These are phyloP conservation scores for Tricholoma sp. DNA, from an alignment of 768 basidiomycete genomes.

Conservation along the genomic window DNA sequence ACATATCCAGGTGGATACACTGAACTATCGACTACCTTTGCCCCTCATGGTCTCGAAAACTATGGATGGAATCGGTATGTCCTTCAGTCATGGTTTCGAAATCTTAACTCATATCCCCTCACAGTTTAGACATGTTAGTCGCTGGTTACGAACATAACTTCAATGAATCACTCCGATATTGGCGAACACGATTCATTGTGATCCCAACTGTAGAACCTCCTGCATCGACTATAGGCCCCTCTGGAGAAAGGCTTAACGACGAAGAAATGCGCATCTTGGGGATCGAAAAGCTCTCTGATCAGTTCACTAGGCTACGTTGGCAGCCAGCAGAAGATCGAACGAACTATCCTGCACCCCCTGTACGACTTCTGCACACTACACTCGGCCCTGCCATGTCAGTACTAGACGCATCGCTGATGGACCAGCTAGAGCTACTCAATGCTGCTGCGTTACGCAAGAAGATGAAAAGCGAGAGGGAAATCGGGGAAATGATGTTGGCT, in stretches of 20 bases:
- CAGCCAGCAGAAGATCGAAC: slow-evolving; percentile 53
- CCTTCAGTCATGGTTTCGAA: neutral
- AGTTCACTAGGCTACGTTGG: slow-evolving; percentile 85
- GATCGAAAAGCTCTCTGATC: slow-evolving; percentile 86
- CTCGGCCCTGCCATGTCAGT: slow-evolving; percentile 78
- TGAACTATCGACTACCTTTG: slow-evolving; percentile 68
- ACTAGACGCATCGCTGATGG: slow-evolving; percentile 72
- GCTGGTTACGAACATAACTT: slow-evolving; percentile 79
- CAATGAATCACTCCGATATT: slow-evolving; percentile 81
- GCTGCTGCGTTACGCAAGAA: slow-evolving; percentile 72
- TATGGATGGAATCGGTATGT: slow-evolving; percentile 83
- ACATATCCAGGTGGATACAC: slow-evolving; percentile 62
- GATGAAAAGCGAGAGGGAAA: slow-evolving; percentile 71
- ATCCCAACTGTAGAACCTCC: slow-evolving; percentile 80
- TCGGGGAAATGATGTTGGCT: slow-evolving; percentile 56
- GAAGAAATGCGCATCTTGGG: slow-evolving; percentile 87
- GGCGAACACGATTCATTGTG: slow-evolving; percentile 91
- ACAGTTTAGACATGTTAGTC: slow-evolving; percentile 79
- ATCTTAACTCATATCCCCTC: neutral
- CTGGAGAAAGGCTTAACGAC: slow-evolving; percentile 74
- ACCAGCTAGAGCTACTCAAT: slow-evolving; percentile 78
- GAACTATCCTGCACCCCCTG: slow-evolving; percentile 44
- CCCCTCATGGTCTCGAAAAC: slow-evolving; percentile 73
- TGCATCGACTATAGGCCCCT: slow-evolving; percentile 45
- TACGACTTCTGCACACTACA: slow-evolving; percentile 80